Percentiles rank a stretch among this genome's conserved stretches.
phyloP scores from a whole-genome alignment of 2,329 filamentous ascomycete species.

The Cladosporium velox region DNA sequence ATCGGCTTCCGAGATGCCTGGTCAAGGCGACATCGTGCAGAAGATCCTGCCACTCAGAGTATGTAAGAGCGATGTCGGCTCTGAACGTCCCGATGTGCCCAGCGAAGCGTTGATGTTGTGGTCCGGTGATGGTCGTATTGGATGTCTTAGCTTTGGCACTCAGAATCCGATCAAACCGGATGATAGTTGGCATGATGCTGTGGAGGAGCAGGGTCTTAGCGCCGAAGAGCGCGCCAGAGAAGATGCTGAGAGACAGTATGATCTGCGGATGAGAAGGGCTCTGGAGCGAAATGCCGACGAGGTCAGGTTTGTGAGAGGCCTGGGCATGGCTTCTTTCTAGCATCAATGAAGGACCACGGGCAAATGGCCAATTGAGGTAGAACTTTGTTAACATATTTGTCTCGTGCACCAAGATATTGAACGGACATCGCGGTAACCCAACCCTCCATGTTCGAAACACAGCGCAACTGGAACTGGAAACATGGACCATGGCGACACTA shows the following conservation, averaged over 20 bases:
- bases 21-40: conserved; percentile 70
- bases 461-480: no score
- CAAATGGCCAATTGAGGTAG: no score
- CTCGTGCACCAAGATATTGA: no score
- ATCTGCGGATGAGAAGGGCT: conserved; percentile 71
- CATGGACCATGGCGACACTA: no score
- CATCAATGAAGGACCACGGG: neutral
- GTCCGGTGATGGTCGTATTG: conserved; percentile 80
- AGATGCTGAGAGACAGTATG: conserved; percentile 62
- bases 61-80: neutral
- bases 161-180: conserved; percentile 39
- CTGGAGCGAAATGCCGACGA: conserved; percentile 78
- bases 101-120: conserved; percentile 70
- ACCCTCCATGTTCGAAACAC: no score
- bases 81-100: conserved; percentile 32
- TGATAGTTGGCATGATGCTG: conserved; percentile 36
- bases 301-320: conserved; percentile 69
- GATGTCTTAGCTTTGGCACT: conserved; percentile 60
- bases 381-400: no score
- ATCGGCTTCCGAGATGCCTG: conserved; percentile 29
- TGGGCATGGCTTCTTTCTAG: conserved; percentile 52
- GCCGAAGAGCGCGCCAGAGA: conserved; percentile 54
- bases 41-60: conserved; percentile 66
- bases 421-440: no score
- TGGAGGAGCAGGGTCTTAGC: conserved; percentile 49